Percentiles rank a stretch among this genome's conserved stretches.
These are phyloP conservation scores for Pythium myriotylum DNA, from an alignment of 352 stramenopile genomes.

Conservation along the genomic window DNA sequence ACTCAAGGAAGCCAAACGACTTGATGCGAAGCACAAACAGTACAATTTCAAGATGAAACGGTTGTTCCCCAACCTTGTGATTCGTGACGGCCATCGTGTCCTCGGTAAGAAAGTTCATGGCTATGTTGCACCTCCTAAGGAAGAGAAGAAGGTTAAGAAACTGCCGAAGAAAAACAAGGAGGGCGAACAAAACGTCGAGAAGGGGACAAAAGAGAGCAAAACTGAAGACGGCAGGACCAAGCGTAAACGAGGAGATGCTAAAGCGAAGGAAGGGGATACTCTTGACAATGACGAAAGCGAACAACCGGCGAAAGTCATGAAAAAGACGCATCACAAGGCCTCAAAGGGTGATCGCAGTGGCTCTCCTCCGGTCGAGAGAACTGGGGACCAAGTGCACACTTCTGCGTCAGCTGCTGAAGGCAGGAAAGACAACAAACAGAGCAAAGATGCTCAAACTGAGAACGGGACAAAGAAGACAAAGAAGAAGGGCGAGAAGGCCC, in stretches of 20 bases:
- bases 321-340: constrained; percentile 31
- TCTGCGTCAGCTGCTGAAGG: constrained; percentile 8
- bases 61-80: constrained; percentile 76
- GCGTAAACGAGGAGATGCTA: constrained; percentile 20
- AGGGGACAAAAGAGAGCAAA: constrained; percentile 19
- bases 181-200: constrained; percentile 23
- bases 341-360: constrained; percentile 19
- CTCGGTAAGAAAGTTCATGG: constrained; percentile 84
- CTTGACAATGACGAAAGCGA: constrained; percentile 15
- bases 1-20: constrained; percentile 61
- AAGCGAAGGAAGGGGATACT: constrained; percentile 15
- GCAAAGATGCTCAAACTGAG: constrained; percentile 23
- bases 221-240: background rate
- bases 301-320: constrained; percentile 19
- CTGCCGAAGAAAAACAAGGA: constrained; percentile 27
- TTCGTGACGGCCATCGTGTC: constrained; percentile 76
- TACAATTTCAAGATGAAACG: constrained; percentile 92
- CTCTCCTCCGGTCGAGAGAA: too few relatives aligned
- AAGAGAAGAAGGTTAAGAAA: constrained; percentile 52
- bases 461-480: constrained; percentile 21
- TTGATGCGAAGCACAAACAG: constrained; percentile 84
- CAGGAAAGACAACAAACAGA: constrained; percentile 16
- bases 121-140: constrained; percentile 74
- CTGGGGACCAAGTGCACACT: too few relatives aligned
- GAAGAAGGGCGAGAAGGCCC: constrained; percentile 18